Evolutionary conservation across 1,284 basidiomycete genomes (phyloP).

Genomic region (Ustilago shanxiensis): DNA sequence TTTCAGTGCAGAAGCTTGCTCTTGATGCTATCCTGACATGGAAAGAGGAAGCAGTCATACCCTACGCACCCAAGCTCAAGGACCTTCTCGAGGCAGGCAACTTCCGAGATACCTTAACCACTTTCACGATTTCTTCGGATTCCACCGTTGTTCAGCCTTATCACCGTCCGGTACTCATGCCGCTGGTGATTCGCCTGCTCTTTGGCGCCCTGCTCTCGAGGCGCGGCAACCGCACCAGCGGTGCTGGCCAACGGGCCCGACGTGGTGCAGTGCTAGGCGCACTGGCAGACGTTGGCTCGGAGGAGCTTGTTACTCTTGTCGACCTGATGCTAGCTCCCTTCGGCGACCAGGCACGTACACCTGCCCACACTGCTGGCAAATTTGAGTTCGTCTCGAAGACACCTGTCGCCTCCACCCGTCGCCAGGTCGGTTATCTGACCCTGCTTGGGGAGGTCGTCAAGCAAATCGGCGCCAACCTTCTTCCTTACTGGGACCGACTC

Average conservation of each 20-base stretch:
- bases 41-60: constrained; percentile 79
- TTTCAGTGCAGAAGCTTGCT: constrained; percentile 80
- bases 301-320: constrained; percentile 83
- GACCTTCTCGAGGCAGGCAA: constrained; percentile 85
- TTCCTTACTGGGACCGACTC: constrained; percentile 57
- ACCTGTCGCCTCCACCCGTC: constrained; percentile 45
- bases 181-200: constrained; percentile 81
- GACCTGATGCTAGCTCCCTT: constrained; percentile 92
- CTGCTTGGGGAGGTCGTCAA: constrained; percentile 66
- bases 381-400: constrained; percentile 50
- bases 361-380: constrained; percentile 23
- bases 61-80: constrained; percentile 79
- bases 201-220: constrained; percentile 91
- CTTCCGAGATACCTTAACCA: constrained; percentile 88
- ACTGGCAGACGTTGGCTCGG: constrained; percentile 79
- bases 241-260: constrained; percentile 75
- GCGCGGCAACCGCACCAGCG: constrained; percentile 76
- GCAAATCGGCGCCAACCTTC: constrained; percentile 56
- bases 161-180: constrained; percentile 80
- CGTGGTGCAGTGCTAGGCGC: constrained; percentile 82
- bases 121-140: constrained; percentile 72
- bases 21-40: constrained; percentile 87
- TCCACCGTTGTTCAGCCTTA: constrained; percentile 75
- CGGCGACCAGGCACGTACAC: constrained; percentile 62
- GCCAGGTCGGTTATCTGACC: constrained; percentile 71